Base-by-base conservation (phyloP, 2,329 filamentous ascomycete species). In the Alternaria sp. region DNA sequence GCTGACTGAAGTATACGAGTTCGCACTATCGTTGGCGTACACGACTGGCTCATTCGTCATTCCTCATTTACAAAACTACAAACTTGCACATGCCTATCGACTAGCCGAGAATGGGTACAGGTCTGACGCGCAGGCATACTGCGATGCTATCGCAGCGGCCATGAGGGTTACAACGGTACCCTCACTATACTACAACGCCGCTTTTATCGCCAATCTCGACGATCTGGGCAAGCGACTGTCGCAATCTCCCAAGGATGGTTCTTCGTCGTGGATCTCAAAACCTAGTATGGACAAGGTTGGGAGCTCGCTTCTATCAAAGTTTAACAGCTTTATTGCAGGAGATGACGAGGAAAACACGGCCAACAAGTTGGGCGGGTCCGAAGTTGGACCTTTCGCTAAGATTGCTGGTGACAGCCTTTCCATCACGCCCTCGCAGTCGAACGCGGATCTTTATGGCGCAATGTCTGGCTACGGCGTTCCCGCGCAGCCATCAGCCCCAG, bases 251-350 rank as follows among this genome's bases (percentile, higher is more conserved):
- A 92, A 90, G 72, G 92, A 95, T 66, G 88, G 86, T 54, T 89
- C 88, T 6, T 88, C 87, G 21, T 94, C 93, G 2, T 97, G 94
- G 92, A 95, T 99, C 51, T 90, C 92, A 1, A 97, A 95, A 77
- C 93, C 94, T 6, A 97, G 88, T 76, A 96, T 98, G 86, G 93
- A 96, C 77, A 97, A 96, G 78, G 92, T 98, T 0, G 95, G 93
- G 2, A 93, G 90, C 61, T 92, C 90, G 33, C 87, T 98, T 74
- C 93, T 92, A 85, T 93, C 88, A 64, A 92, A 90, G 58, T 97
- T 99, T 79, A 98, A 93, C 79, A 97, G 93, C 71, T 99, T 99
- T 72, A 93, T 99, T 60, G 88, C 91, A 51, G 96, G 95, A 13
- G 94, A 97, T 59, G 94, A 98, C 54, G 86, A 86, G 51, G 90